Base-by-base conservation (phyloP, 495 filamentous ascomycete genomes). In the Endocarpon pusillum region DNA sequence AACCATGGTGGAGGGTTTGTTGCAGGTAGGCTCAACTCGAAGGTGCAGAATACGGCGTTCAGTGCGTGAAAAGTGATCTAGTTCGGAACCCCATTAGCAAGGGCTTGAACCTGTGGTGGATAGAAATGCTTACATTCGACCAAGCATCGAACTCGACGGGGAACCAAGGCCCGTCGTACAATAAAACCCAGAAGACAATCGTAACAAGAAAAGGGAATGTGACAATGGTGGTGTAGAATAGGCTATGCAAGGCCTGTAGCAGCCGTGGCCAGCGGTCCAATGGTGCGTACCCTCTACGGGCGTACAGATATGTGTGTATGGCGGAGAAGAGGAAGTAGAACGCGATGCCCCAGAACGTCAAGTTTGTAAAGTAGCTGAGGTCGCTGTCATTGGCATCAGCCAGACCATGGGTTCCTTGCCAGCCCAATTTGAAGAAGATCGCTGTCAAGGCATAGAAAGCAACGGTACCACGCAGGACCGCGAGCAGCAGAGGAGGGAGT, bases 301-400 rank as follows among this genome's bases (percentile, higher is more conserved):
- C 67, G 55, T 84, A 86, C 31, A 55, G 58, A 32, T 71, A 57
- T 1, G 76, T 81, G 57, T 91, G 82, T 15, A 69, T 30, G 3
- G 70, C 57, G 0, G 71, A 55, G 36, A 73, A 54, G 12, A 70
- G 57, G 51, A 75, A 75, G 60, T 89, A 91, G 58, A 86, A 87
- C 14, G 62, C 74, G 15, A 85, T 44, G 0, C 79, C 78, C 78
- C 80, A 87, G 60, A 78, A 86, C 3, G 74, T 78, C 32, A 80
- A 52, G 47, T 67, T 65, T 26, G 82, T 91, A 61, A 91, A 91
- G 66, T 67, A 91, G 42, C 70, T 76, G 63, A 87, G 32, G 57
- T 57, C 26, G 58, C 49, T 19, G 55, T 55, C 26, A 66, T 52
- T 3, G 9, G 44, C 45, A 18, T 48, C 33, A 55, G 57, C 56